Evolutionary conservation across 179 eudicot species (phyloP), one percentile per base, ranked within the genome.

Genomic region (Camellia oleifera): DNA sequence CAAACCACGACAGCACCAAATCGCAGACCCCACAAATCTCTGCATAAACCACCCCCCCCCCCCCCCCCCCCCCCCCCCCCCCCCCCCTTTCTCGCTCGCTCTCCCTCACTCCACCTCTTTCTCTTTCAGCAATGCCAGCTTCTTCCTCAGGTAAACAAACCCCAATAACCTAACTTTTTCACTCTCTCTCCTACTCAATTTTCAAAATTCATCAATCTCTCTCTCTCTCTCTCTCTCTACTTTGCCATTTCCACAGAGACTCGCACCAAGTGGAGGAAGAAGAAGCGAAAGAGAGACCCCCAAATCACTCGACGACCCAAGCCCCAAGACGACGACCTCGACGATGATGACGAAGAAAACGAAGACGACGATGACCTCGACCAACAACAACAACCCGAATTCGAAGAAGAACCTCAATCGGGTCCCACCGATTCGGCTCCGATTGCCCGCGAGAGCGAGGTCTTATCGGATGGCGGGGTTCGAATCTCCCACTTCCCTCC

Each of bases 401-500:
- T 78, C 72, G 79, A 76, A 42, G 72, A 84, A 14, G 69, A 76
- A 63, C 66, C 61, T 18, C 57, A 77, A 14, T 64, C 80, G 58
- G 72, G 63, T 45, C 14, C 67, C 40, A 32, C 40, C 45, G 79
- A 68, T 74, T 77, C 74, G 52, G 80, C 79, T 44, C 71, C 85
- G 18, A 53, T 58, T 1, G 64, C 69, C 67, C 73, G 81, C 5
- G 88, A 82, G 69, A 77, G 68, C 14, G 98, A 95, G 86, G 86
- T 90, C 15, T 60, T 92, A 9, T 81, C 85, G 15, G 89, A 85
- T 7, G 84, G 78, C 9, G 93, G 90, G 17, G 78, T 84, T 5
- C 87, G 90, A 67, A 79, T 95, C 64, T 88, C 89, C 20, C 88
- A 86, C 23, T 94, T 94, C 76, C 99, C 99, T 0, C 75, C 76